Conservation (phyloP, 129 eudicot species). For the Chrysanthemum makinoi region DNA sequence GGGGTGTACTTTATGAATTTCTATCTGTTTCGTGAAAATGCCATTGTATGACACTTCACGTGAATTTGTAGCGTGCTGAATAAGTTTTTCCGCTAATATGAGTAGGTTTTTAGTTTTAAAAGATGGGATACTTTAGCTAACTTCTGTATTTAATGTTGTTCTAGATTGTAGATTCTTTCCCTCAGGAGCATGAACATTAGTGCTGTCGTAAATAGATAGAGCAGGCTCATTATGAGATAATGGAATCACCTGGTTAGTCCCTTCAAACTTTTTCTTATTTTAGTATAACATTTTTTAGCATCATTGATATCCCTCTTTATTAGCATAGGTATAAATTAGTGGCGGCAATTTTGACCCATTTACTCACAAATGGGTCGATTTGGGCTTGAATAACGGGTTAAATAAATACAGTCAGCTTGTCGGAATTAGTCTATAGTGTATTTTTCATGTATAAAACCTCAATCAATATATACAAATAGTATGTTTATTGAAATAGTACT, state of each 20-base stretch:
- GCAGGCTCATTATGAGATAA: constrained; percentile 31
- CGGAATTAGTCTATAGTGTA: background rate
- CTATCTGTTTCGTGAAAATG: too few species aligned
- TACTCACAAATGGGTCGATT: background rate
- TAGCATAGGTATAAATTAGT: background rate
- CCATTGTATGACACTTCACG: too few species aligned
- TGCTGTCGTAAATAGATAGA: constrained; percentile 24
- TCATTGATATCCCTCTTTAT: background rate
- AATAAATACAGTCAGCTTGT: background rate
- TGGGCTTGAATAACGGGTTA: background rate
- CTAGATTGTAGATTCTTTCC: constrained; percentile 22
- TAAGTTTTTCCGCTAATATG: too few species aligned
- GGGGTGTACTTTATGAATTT: too few species aligned
- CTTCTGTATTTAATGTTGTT: constrained; percentile 11
- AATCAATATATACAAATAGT: too few species aligned
- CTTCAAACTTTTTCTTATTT: constrained; percentile 1
- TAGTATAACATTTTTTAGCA: too few species aligned
- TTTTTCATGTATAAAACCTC: background rate
- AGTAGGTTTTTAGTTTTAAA: too few species aligned
- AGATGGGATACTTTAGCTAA: constrained; percentile 21
- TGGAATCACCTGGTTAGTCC: constrained; percentile 54
- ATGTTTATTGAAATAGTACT: too few species aligned
- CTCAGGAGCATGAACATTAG: constrained; percentile 17
- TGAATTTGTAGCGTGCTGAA: too few species aligned
- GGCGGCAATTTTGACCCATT: background rate